Conservation (phyloP, 129 eudicot species). For the Escallonia rubra region DNA sequence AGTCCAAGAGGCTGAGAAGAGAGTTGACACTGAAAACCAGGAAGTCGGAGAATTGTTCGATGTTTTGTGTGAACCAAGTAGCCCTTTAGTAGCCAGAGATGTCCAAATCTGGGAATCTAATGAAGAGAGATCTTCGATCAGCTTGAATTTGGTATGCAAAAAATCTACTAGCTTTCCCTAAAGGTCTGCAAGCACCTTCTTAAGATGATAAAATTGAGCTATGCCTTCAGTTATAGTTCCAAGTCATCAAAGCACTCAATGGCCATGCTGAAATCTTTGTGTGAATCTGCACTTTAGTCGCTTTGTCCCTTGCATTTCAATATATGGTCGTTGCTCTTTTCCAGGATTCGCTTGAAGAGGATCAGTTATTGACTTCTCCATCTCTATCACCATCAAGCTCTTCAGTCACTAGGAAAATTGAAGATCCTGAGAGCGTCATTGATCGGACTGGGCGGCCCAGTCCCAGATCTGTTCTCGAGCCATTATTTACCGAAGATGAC, state of each 20-base stretch:
- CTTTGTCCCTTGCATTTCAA: neutral
- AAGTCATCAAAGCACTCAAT: too few species aligned
- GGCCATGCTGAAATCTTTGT: neutral
- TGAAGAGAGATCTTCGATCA: slow-evolving; percentile 21
- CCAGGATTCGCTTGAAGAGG: slow-evolving; percentile 50
- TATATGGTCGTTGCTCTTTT: slow-evolving; percentile 8
- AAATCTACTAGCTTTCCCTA: neutral
- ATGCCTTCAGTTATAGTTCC: neutral
- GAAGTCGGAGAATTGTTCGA: slow-evolving; percentile 28
- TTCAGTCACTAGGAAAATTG: slow-evolving; percentile 21
- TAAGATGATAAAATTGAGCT: neutral
- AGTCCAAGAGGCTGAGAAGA: slow-evolving; percentile 21
- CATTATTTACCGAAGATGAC: slow-evolving; percentile 66
- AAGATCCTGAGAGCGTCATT: slow-evolving; percentile 18
- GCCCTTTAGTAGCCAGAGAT: slow-evolving; percentile 16
- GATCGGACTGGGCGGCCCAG: slow-evolving; percentile 70
- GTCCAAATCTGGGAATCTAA: slow-evolving; percentile 13
- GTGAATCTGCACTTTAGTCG: neutral
- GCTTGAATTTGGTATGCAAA: slow-evolving; percentile 29
- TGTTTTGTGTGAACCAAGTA: slow-evolving; percentile 28
- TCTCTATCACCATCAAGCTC: slow-evolving; percentile 29
- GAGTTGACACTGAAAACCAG: slow-evolving; percentile 13
- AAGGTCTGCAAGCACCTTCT: neutral
- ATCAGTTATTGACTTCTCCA: slow-evolving; percentile 34
- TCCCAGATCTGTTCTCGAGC: slow-evolving; percentile 90